Base-by-base conservation (phyloP, 1,284 basidiomycete genomes). In the Pisolithus thermaeus region DNA sequence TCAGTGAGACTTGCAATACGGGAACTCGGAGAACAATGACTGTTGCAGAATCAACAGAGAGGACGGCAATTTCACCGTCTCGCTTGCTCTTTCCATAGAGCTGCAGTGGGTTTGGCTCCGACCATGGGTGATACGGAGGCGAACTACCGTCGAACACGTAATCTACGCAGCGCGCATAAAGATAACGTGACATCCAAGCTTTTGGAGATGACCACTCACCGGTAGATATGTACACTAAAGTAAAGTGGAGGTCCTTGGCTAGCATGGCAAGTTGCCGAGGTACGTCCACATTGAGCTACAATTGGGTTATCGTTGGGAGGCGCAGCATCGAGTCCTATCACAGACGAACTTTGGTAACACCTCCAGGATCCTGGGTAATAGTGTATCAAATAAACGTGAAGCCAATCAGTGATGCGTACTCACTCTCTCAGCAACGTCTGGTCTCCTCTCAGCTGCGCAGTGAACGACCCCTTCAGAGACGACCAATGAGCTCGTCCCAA, bases 81-180 rank as follows among this genome's bases (percentile, higher is more conserved):
- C 82, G 75, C 65, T 93, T 93, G 0, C 85, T 84, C 58, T 75
- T 65, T 0, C 87, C 91, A 58, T 93, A 93, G 2, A 85, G 68
- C 49, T 93, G 87, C 40, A 92, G 67, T 1, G 90, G 90, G 59
- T 87, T 85, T 7, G 86, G 77, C n/a, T 65, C 61, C 4, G 83
- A 77, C 4, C 73, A 74, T 0, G 88, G 84, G 3, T 76, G 73
- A 66, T 92, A 92, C 0, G 87, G 87, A 1, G 90, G 87, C 0
- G 82, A 80, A n/a, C 77, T 83, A 4, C 90, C 90, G 57, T 91
- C 87, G 59, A 93, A 92, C 12, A 93, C 89, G 65, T 92, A 92
- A 69, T 92, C 90, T 84, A 61, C 50, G 38, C 45, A 2, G 55
- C 51, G n/a, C 22, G 16, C 16, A 27, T 27, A 28, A 43, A 16